Conservation (phyloP, 495 filamentous ascomycete genomes). For the Trichoderma reesei region DNA sequence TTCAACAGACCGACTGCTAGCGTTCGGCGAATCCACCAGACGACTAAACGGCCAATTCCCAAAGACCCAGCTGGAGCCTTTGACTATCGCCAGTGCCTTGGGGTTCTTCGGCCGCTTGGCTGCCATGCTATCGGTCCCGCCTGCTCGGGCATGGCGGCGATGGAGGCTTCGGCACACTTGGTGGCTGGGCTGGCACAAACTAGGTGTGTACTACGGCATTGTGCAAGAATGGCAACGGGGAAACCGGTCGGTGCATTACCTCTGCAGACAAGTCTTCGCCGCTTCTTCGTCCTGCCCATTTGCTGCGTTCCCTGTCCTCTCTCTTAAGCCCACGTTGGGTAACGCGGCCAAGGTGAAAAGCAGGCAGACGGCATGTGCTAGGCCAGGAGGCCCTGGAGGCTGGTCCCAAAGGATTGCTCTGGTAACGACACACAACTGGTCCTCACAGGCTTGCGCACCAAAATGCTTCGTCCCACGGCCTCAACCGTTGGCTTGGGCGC, state of each 20-base stretch:
- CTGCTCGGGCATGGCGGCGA: not conserved
- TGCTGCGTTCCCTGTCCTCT: not conserved
- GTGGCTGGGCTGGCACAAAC: too few relatives aligned
- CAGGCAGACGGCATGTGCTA: too few relatives aligned
- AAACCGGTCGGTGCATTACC: not conserved
- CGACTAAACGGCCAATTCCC: not conserved
- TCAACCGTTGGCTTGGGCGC: not conserved
- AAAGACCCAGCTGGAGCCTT: not conserved
- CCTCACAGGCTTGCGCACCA: too few relatives aligned
- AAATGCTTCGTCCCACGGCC: too few relatives aligned
- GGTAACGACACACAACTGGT: too few relatives aligned
- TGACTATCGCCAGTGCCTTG: not conserved
- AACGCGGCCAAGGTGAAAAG: not conserved
- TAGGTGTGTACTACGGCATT: too few relatives aligned
- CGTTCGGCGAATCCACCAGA: not conserved
- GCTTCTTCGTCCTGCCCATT: not conserved
- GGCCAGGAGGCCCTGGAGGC: too few relatives aligned
- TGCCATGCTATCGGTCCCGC: not conserved
- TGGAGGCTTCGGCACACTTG: conserved; percentile 1
- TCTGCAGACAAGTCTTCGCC: too few relatives aligned
- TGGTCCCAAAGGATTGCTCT: too few relatives aligned
- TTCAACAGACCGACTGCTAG: too few relatives aligned
- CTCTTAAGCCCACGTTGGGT: not conserved
- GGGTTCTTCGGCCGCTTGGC: too few relatives aligned
- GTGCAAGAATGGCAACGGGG: not conserved